Conservation (phyloP, 331 rosid species). For the Malus hybrid region DNA sequence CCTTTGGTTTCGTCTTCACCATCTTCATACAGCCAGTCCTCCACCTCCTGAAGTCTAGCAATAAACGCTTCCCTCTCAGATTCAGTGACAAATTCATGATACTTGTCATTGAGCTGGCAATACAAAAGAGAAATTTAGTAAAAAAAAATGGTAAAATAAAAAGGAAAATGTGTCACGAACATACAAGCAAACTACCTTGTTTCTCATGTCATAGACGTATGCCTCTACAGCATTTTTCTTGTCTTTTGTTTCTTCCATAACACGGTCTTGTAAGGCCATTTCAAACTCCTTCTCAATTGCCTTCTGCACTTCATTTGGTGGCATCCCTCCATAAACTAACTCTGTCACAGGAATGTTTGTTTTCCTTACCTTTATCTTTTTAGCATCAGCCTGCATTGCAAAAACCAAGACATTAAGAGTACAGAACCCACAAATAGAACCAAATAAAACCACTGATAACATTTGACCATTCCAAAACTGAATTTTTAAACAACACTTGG, state of each 20-base stretch:
- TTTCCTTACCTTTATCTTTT: conserved; percentile 82
- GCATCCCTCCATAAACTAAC: conserved; percentile 74
- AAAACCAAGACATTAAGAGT: not conserved
- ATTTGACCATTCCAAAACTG: not conserved
- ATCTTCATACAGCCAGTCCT: conserved; percentile 92
- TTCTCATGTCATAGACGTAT: conserved; percentile 91
- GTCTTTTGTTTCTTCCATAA: conserved; percentile 97
- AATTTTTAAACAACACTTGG: not conserved
- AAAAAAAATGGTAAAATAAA: not conserved
- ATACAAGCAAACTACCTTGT: conserved; percentile 44
- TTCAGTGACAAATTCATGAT: conserved; percentile 67
- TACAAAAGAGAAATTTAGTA: conserved; percentile 1
- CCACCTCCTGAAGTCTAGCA: conserved; percentile 67
- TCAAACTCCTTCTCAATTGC: conserved; percentile 89
- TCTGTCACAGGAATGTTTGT: conserved; percentile 56
- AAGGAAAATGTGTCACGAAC: not conserved
- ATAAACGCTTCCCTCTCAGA: conserved; percentile 62
- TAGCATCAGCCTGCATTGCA: conserved; percentile 48
- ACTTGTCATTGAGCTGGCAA: conserved; percentile 67
- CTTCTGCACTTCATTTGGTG: conserved; percentile 53
- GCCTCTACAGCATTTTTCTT: conserved; percentile 94
- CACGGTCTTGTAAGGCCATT: conserved; percentile 97
- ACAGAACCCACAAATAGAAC: not conserved
- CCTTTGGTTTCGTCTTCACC: conserved; percentile 98
- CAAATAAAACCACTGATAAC: not conserved